Conservation (phyloP, 139 green algal species). For the Eudorina sp. region DNA sequence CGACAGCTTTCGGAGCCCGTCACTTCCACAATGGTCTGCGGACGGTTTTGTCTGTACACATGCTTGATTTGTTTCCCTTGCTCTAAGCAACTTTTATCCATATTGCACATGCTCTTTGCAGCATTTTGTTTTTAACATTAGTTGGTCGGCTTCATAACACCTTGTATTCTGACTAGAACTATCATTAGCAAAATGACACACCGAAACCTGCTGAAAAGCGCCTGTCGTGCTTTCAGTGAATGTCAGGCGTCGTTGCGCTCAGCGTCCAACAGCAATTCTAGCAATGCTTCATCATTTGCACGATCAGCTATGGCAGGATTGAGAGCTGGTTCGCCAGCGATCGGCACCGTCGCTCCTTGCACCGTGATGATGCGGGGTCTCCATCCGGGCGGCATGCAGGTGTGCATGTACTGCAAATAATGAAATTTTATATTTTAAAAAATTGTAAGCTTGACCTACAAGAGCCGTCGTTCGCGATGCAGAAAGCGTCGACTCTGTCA, state of each 20-base stretch:
- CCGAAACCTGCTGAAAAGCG: not conserved
- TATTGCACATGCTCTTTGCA: too few relatives aligned
- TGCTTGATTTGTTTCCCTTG: too few relatives aligned
- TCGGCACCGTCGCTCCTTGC: not conserved
- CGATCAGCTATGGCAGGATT: not conserved
- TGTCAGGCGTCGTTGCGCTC: not conserved
- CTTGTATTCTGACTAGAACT: too few relatives aligned
- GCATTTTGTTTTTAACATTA: too few relatives aligned
- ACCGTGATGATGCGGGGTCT: constrained; percentile 15
- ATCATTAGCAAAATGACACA: constrained; percentile 20
- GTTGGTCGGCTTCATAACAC: too few relatives aligned
- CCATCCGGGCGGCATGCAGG: not conserved
- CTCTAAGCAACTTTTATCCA: too few relatives aligned
- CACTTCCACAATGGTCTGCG: too few relatives aligned
- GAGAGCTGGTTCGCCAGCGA: not conserved
- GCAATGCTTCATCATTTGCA: not conserved
- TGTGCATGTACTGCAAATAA: not conserved
- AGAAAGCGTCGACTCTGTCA: not conserved
- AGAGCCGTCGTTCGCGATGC: not conserved
- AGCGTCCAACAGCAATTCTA: not conserved
- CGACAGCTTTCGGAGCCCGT: too few relatives aligned
- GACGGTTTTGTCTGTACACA: too few relatives aligned
- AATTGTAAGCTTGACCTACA: not conserved
- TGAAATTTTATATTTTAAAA: not conserved
- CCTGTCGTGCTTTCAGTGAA: constrained; percentile 4